A percentile compares a stretch with the other conserved stretches of the same genome.
These are phyloP conservation scores for Elsinoe arachidis DNA, from an alignment of 2,329 filamentous ascomycete genomes.

Conservation along the genomic window DNA sequence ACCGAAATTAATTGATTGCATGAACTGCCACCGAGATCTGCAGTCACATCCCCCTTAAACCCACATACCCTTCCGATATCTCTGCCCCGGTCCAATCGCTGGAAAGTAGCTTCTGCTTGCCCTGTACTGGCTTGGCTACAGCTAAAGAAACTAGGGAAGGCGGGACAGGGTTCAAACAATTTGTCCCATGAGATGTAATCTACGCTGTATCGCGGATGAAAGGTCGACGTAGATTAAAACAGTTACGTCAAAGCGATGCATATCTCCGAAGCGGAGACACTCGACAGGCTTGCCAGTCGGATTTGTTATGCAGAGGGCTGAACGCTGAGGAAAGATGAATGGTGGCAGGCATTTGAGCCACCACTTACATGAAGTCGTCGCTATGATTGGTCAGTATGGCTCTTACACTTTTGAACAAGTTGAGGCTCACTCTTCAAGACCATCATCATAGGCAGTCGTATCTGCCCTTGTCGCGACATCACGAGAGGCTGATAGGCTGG, in stretches of 20 bases:
- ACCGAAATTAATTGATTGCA: background rate
- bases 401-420: background rate
- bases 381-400: conserved; percentile 32
- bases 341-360: background rate
- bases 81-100: background rate
- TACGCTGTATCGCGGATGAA: no score
- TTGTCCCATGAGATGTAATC: no score
- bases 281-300: background rate
- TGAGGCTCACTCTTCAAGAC: conserved; percentile 68
- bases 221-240: background rate
- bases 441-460: conserved; percentile 67
- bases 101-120: background rate
- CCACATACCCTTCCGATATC: background rate
- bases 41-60: background rate
- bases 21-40: background rate
- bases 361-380: conserved; percentile 62
- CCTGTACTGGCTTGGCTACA: no score
- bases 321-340: background rate
- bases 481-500: conserved; percentile 61
- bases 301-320: background rate
- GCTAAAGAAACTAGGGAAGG: no score
- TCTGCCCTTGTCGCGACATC: conserved; percentile 53
- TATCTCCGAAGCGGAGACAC: background rate
- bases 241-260: background rate
- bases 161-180: no score